Conservation (phyloP, 495 filamentous ascomycete species). For the Articulospora tetracladia region DNA sequence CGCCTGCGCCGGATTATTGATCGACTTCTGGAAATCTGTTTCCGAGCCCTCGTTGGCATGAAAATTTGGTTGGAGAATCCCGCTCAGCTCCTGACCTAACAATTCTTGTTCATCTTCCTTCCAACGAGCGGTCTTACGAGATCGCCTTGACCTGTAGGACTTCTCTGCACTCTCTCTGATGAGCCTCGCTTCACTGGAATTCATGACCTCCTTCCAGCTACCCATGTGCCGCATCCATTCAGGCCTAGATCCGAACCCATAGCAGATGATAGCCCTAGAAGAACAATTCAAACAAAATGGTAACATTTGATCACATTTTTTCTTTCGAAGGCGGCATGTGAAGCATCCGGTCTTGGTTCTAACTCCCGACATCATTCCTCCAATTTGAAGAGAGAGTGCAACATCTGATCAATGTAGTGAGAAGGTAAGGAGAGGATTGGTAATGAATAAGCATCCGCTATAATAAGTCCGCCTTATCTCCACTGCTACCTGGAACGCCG, state of each 20-base stretch:
- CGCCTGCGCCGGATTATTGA: too few relatives aligned
- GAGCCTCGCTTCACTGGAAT: not conserved
- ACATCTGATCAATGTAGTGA: not conserved
- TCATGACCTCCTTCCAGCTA: slow-evolving; percentile 8
- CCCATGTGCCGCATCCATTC: slow-evolving; percentile 25
- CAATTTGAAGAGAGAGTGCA: not conserved
- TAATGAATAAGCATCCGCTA: too few relatives aligned
- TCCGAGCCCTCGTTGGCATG: too few relatives aligned
- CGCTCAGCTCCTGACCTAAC: not conserved
- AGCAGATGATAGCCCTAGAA: slow-evolving; percentile 29
- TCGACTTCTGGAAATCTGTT: too few relatives aligned
- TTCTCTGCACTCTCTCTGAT: slow-evolving; percentile 4
- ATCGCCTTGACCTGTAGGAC: not conserved
- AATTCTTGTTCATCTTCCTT: not conserved
- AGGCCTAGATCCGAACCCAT: slow-evolving; percentile 30
- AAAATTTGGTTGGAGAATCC: not conserved
- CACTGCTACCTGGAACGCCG: too few relatives aligned
- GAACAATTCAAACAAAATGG: slow-evolving; percentile 29
- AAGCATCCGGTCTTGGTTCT: slow-evolving; percentile 8
- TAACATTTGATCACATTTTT: slow-evolving; percentile 35
- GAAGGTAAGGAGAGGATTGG: too few relatives aligned
- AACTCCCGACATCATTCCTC: not conserved
- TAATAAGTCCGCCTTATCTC: too few relatives aligned
- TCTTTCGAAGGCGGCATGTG: slow-evolving; percentile 36
- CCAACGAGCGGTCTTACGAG: not conserved